These are phyloP conservation scores for Scorias spongiosa DNA, from an alignment of 2,329 filamentous ascomycete species.

Conservation along the genomic window DNA sequence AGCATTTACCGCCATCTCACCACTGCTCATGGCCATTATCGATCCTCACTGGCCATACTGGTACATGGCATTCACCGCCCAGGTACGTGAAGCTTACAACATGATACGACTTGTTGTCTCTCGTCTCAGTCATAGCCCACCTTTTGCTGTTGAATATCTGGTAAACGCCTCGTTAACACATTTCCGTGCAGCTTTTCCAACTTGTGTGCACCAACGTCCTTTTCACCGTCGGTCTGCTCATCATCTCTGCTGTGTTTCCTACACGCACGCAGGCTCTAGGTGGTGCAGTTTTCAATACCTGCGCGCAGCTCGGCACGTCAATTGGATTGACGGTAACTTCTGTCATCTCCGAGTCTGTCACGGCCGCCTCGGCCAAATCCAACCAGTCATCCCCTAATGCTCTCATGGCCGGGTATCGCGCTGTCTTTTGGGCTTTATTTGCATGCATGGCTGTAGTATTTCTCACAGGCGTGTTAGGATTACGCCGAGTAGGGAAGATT, in stretches of 20 bases:
- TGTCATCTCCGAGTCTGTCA: slow-evolving; percentile 21
- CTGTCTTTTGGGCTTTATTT: slow-evolving; percentile 26
- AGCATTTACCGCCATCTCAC: slow-evolving; percentile 16
- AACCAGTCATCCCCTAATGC: slow-evolving; percentile 12
- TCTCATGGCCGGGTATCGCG: slow-evolving; percentile 25
- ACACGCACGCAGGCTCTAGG: slow-evolving; percentile 27
- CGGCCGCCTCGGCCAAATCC: slow-evolving; percentile 6
- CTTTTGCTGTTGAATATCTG: neutral
- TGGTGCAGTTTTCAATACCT: slow-evolving; percentile 31
- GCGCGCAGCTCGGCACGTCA: slow-evolving; percentile 28
- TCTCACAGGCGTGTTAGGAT: slow-evolving; percentile 21
- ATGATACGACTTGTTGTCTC: neutral
- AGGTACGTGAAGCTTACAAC: slow-evolving; percentile 2
- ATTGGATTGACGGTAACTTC: slow-evolving; percentile 25
- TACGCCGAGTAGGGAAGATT: slow-evolving; percentile 28
- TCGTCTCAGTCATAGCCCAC: neutral
- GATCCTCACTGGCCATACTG: slow-evolving; percentile 33
- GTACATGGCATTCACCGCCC: slow-evolving; percentile 6
- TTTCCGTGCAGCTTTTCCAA: too few species aligned
- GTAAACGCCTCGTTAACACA: too few species aligned
- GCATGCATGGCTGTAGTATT: slow-evolving; percentile 15
- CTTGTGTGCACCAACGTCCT: slow-evolving; percentile 9
- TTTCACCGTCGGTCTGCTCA: slow-evolving; percentile 28
- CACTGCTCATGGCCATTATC: slow-evolving; percentile 32
- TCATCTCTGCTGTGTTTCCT: slow-evolving; percentile 29